Base-by-base conservation (phyloP, 2,329 filamentous ascomycete species). In the Exserohilum turcica region DNA sequence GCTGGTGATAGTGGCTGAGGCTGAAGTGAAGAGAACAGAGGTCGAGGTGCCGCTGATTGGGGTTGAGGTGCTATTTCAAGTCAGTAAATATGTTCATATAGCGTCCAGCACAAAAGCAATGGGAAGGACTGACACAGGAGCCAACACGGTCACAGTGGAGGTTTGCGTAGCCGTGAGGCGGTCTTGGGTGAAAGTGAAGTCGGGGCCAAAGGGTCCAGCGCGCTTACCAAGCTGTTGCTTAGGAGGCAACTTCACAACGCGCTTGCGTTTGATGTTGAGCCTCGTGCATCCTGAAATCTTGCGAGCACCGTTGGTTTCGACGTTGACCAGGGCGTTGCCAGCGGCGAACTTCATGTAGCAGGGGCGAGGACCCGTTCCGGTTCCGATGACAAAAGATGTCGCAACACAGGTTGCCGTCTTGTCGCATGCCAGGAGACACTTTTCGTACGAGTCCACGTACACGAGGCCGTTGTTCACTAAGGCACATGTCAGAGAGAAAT, bases 311-410 rank as follows among this genome's bases (percentile, higher is more conserved):
- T 54, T 64, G 15, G 69, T 53, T 42, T 52, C 57, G 6, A 18
- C 13, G 29, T 64, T 63, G 13, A 15, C 12, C 6, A 28, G 40
- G 13, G 47, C 33, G 19, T 27, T n/a, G 9, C 59, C 61, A 6
- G 56, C 27, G 7, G 46, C 45, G 10, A 42, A 48, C 59, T 71
- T 71, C 43, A 67, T 44, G 47, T 70, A 70, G 49, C 68, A 71
- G 28, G 61, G 48, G 4, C 65, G 60, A 1, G 56, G 57, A 12
- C n/a, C 31, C 9, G 24, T 15, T 12, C 24, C 24, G 18, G 37
- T 40, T 13, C 57, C 61, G 8, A 40, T 48, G 2, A 48, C 40
- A 29, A 52, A 70, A 10, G 63, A 63, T 5, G 68, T 56, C 42
- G 59, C 59, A 8, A 65, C 54, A 38, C 68, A 71, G 10, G 55